These are phyloP conservation scores for Phialophora macrospora DNA, from an alignment of 2,329 filamentous ascomycete species.

Conservation along the genomic window DNA sequence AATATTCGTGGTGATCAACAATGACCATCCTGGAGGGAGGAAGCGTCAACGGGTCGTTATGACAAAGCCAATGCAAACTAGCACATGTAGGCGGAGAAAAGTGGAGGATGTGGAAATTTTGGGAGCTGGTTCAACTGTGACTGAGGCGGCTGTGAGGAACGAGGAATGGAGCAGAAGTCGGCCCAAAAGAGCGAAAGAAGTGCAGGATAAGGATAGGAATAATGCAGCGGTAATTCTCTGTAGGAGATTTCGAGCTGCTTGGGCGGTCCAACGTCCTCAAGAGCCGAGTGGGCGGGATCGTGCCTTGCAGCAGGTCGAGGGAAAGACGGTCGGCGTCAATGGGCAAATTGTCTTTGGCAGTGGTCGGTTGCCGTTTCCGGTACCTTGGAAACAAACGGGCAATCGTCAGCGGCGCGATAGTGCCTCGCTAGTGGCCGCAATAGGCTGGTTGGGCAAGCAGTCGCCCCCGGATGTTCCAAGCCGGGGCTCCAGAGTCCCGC, in stretches of 20 bases:
- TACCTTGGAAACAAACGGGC: background rate
- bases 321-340: background rate
- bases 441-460: background rate
- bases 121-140: background rate
- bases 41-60: background rate
- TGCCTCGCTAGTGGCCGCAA: conserved; percentile 1
- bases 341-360: conserved; percentile 9
- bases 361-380: conserved; percentile 10
- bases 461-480: background rate
- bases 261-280: background rate
- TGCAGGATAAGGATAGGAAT: background rate
- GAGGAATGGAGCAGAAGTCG: background rate
- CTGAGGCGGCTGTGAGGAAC: background rate
- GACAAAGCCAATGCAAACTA: conserved; percentile 5
- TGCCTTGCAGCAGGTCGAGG: background rate
- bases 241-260: background rate
- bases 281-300: background rate
- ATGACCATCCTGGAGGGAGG: conserved; percentile 70
- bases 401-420: conserved; percentile 5
- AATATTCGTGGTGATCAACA: conserved; percentile 83
- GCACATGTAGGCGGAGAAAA: conserved; percentile 7
- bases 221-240: background rate
- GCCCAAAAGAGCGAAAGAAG: background rate
- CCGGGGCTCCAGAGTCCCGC: background rate
- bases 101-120: background rate